Conservation (phyloP, 225 moss, liverwort and hornwort genomes). For the Polytrichum formosum region DNA sequence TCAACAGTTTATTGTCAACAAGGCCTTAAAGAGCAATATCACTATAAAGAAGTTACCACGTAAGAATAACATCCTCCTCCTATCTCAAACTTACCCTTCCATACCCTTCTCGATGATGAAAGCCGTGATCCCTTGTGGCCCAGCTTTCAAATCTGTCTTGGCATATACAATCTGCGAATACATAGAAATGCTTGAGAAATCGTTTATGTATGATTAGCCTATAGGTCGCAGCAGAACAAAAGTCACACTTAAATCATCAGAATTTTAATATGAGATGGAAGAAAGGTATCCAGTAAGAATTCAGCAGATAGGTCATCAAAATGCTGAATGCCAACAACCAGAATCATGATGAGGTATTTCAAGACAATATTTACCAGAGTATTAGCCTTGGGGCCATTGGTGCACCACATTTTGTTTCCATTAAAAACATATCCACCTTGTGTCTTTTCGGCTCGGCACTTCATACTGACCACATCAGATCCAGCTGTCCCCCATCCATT, state of each 20-base stretch:
- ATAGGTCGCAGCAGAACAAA: too few species aligned
- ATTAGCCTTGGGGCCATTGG: slow-evolving; percentile 91
- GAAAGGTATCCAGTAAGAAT: too few species aligned
- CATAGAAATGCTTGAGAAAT: not conserved
- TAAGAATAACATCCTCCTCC: too few species aligned
- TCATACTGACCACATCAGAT: slow-evolving; percentile 99
- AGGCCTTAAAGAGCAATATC: too few species aligned
- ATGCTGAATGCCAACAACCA: not conserved
- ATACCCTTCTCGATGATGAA: slow-evolving; percentile 96
- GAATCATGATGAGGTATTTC: not conserved
- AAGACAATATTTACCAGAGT: slow-evolving; percentile 63
- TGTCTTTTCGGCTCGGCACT: slow-evolving; percentile 77
- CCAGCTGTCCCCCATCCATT: slow-evolving; percentile 64
- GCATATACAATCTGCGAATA: slow-evolving; percentile 83
- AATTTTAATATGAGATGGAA: too few species aligned
- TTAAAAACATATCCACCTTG: slow-evolving; percentile 85
- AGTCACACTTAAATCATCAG: too few species aligned
- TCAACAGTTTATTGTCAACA: too few species aligned
- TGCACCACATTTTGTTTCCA: slow-evolving; percentile 99
- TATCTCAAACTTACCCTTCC: slow-evolving; percentile 66
- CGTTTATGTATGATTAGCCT: too few species aligned
- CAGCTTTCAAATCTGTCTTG: slow-evolving; percentile 79
- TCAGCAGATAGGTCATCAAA: not conserved
- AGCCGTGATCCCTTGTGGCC: slow-evolving; percentile 88
- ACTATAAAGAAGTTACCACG: too few species aligned